Conservation (phyloP, 2,329 filamentous ascomycete genomes). For the Monosporascus sp. region DNA sequence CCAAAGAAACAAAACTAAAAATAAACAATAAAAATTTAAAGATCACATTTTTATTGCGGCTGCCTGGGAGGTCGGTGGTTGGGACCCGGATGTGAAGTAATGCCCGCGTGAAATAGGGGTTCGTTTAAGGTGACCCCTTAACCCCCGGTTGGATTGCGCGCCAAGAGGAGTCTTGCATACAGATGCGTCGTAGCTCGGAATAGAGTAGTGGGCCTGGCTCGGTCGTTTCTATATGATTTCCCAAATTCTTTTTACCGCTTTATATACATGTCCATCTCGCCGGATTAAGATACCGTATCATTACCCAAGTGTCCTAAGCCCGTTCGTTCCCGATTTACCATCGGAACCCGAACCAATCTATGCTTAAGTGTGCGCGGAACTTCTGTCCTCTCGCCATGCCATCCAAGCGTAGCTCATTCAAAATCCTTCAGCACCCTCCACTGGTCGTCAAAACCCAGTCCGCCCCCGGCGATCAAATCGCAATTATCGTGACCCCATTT, state of each 20-base stretch:
- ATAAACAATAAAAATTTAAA: too few species aligned
- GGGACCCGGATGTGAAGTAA: conserved; percentile 20
- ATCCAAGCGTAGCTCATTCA: neutral
- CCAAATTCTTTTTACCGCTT: too few species aligned
- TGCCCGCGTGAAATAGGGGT: neutral
- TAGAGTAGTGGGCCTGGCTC: too few species aligned
- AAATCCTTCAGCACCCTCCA: conserved; percentile 42
- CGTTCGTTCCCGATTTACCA: neutral
- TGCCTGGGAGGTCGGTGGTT: conserved; percentile 26
- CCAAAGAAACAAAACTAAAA: too few species aligned
- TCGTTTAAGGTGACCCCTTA: too few species aligned
- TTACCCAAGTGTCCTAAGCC: neutral
- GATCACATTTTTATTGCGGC: conserved; percentile 25
- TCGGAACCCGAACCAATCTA: neutral
- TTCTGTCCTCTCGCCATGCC: conserved; percentile 11
- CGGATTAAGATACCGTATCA: neutral
- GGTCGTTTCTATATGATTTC: too few species aligned
- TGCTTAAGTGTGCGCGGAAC: too few species aligned
- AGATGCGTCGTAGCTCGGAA: too few species aligned
- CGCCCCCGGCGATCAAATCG: conserved; percentile 32
- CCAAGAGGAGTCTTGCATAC: too few species aligned
- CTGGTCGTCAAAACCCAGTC: conserved; percentile 37
- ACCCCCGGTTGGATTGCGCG: too few species aligned
- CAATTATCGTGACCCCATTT: conserved; percentile 45
- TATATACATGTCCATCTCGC: neutral